Percentiles rank a stretch among this genome's conserved stretches.
phyloP scores from a whole-genome alignment of 768 basidiomycete genomes.

The Cytidiella melzeri region DNA sequence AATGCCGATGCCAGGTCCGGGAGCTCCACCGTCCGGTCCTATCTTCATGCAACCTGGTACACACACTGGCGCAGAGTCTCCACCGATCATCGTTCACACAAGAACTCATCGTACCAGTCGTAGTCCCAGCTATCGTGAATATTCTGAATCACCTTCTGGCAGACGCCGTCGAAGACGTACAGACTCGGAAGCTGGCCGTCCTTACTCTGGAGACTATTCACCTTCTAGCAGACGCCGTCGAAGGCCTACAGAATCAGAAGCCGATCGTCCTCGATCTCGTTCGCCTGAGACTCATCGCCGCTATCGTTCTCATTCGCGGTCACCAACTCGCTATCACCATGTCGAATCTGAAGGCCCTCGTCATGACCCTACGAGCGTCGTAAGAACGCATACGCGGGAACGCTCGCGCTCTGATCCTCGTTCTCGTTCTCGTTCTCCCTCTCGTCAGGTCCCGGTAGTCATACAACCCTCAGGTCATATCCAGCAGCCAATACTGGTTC shows the following conservation, averaged over 20 bases:
- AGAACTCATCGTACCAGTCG: not conserved
- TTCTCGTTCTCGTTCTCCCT: not conserved
- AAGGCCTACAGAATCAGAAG: not conserved
- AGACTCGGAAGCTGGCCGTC: constrained; percentile 2
- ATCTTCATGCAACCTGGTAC: not conserved
- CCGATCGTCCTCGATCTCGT: constrained; percentile 17
- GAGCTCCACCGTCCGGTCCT: not conserved
- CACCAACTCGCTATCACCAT: constrained; percentile 14
- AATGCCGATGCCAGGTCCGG: not conserved
- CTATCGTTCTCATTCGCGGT: constrained; percentile 19
- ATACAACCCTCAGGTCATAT: no score
- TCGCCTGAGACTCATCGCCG: constrained; percentile 17
- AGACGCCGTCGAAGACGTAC: not conserved
- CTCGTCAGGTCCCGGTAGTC: not conserved
- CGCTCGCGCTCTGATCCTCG: not conserved
- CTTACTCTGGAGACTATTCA: no score
- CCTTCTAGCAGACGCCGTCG: no score
- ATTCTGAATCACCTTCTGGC: not conserved
- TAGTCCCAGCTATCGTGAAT: not conserved
- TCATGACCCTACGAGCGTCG: not conserved
- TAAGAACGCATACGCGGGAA: not conserved
- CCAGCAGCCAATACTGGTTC: no score
- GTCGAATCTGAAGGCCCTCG: not conserved
- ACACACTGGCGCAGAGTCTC: not conserved
- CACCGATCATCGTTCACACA: not conserved